Conservation (phyloP, 2,329 filamentous ascomycete species). For the Colletotrichum sp. region DNA sequence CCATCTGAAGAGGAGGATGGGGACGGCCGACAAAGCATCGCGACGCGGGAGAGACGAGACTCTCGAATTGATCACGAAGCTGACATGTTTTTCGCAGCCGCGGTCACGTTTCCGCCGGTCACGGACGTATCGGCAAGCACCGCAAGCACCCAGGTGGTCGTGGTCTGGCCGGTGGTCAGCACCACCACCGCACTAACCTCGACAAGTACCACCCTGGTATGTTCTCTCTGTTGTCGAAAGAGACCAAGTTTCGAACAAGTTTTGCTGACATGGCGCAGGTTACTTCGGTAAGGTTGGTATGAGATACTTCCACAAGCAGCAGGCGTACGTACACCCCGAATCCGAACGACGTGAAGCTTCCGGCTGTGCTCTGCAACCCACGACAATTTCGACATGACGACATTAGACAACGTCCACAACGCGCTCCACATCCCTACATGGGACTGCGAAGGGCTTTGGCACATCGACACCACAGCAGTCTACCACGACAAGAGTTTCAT, state of each 20-base stretch:
- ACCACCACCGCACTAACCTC: conserved; percentile 92
- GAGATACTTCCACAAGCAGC: conserved; percentile 95
- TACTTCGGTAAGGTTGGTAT: conserved; percentile 99
- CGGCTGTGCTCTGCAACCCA: background rate
- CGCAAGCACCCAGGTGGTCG: conserved; percentile 86
- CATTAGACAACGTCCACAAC: background rate
- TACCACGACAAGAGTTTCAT: background rate
- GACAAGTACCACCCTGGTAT: conserved; percentile 71
- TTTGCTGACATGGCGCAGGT: conserved; percentile 88
- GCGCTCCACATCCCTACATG: background rate
- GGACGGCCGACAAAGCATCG: background rate
- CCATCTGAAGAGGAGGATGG: background rate
- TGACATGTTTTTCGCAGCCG: conserved; percentile 62
- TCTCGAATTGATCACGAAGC: background rate
- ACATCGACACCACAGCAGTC: background rate
- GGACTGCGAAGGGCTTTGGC: background rate
- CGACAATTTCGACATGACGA: background rate
- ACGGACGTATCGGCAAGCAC: conserved; percentile 99
- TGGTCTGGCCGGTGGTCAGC: conserved; percentile 97
- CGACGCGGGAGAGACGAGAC: background rate
- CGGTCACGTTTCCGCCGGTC: conserved; percentile 97
- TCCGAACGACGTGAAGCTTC: background rate
- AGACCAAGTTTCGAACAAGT: background rate
- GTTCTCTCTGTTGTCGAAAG: background rate
- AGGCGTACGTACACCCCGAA: conserved; percentile 52